Evolutionary conservation across 2,329 filamentous ascomycete genomes (phyloP), one percentile per base, ranked within the genome.

Genomic region (Graphium sp.): DNA sequence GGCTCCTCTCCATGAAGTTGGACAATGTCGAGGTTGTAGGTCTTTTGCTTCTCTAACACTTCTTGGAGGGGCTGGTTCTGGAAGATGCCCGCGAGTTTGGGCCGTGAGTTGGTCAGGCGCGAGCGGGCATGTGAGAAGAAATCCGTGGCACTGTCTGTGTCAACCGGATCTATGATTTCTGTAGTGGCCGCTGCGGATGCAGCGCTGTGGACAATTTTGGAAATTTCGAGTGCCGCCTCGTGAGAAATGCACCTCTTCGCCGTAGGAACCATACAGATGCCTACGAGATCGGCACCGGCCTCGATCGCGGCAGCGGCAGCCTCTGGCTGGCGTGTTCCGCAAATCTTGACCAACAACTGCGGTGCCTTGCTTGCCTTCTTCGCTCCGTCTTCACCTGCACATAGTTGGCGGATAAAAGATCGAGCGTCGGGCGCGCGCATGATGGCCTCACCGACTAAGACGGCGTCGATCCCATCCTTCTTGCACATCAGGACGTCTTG

Each of bases 1-100:
- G 89, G 87, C 47, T 98, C 91, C 26, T 76, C 66, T 7, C 89
- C 91, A 45, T 98, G 89, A 3, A 98, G 66, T 47, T 98, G 89
- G 6, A 98, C 81, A 30, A 93, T 57, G 46, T 98, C 89, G 24
- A 98, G 67, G 25, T 66, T 62, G 38, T 93, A 73, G 9, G 73
- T 60, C 37, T 69, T 69, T 41, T 91, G 80, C 47, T 87, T 72
- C 36, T 74, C 66, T 28, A 95, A 60, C 6, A 98, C 63, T 40
- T 93, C 83, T 20, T 71, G 67, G 7, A 98, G 60, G 1, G 87
- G 72, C 45, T 95, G 87, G 48, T 94, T 80, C 42, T 81, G 77
- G 57, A 98, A 98, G 3, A 98, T 87, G 32, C 89, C 89, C 5
- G 93, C 89, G 1, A 98, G 63, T 3, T 89, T 63, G 1, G 87